A percentile compares a stretch with the other conserved stretches of the same genome.
phyloP scores from a whole-genome alignment of 768 basidiomycete species.

The Phanerochaete carnosa region DNA sequence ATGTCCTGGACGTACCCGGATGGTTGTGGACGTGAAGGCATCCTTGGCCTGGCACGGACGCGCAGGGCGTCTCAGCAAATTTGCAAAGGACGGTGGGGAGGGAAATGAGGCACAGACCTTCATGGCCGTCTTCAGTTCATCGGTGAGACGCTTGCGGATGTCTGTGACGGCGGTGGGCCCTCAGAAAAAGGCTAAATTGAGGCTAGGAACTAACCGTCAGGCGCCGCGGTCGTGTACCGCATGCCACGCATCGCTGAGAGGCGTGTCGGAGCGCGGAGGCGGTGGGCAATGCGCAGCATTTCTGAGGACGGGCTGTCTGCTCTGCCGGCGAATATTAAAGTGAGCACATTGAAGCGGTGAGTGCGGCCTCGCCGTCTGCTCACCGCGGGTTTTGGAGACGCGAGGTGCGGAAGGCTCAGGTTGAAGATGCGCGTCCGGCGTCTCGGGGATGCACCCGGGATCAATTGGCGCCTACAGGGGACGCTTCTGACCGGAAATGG shows the following conservation, averaged over 20 bases:
- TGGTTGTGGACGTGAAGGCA: constrained; percentile 51
- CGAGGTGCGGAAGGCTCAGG: too few species aligned
- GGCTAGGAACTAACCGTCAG: background rate
- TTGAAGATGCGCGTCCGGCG: background rate
- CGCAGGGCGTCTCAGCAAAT: background rate
- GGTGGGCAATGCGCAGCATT: background rate
- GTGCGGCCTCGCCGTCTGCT: too few species aligned
- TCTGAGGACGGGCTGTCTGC: background rate
- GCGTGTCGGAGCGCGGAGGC: background rate
- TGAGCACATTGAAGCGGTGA: too few species aligned
- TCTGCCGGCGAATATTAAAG: too few species aligned
- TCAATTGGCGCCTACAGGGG: background rate
- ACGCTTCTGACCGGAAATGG: background rate
- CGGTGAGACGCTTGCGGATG: constrained; percentile 47
- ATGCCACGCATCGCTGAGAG: background rate
- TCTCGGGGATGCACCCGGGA: background rate
- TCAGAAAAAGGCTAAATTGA: background rate
- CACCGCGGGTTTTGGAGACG: too few species aligned
- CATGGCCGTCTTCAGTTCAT: constrained; percentile 63
- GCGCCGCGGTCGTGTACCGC: constrained; percentile 3
- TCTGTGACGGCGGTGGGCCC: constrained; percentile 25
- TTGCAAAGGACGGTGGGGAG: background rate
- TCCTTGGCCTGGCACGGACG: constrained; percentile 46
- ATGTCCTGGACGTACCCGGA: constrained; percentile 41
- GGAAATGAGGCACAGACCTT: constrained; percentile 42